phyloP scores from a whole-genome alignment of 495 filamentous ascomycete species.

The Rostrohypoxylon terebratum region DNA sequence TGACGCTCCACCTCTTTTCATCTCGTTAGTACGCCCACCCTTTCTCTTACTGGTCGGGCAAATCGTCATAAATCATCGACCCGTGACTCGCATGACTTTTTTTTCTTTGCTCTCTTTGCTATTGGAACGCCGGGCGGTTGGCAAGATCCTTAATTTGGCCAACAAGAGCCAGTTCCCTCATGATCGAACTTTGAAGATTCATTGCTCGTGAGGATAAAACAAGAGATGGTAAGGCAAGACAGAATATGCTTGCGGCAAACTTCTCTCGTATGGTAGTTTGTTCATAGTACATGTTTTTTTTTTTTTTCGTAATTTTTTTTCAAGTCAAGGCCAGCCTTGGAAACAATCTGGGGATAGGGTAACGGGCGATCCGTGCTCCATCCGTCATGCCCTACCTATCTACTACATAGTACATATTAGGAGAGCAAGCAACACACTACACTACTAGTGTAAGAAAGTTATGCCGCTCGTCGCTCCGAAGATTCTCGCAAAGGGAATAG shows the following conservation, averaged over 20 bases:
- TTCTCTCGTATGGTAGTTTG: not conserved
- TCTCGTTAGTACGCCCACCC: slow-evolving; percentile 43
- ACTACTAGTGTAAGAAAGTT: not conserved
- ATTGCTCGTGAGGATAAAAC: not conserved
- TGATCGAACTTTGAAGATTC: slow-evolving; percentile 36
- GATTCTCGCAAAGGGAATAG: slow-evolving; percentile 26
- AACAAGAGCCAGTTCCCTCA: slow-evolving; percentile 27
- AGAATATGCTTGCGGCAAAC: slow-evolving; percentile 18
- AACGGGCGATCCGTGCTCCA: slow-evolving; percentile 27
- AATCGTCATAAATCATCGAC: slow-evolving; percentile 54
- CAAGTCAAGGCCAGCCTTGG: slow-evolving; percentile 19
- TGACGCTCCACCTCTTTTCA: slow-evolving; percentile 46
- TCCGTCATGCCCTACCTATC: not conserved
- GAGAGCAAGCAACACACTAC: not conserved
- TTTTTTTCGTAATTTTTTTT: slow-evolving; percentile 8
- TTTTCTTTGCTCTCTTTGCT: slow-evolving; percentile 44
- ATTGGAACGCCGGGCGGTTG: slow-evolving; percentile 44
- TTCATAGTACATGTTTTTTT: slow-evolving; percentile 11
- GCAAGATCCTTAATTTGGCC: slow-evolving; percentile 46
- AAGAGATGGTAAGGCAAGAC: not conserved
- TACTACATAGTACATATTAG: not conserved
- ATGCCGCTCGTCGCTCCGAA: slow-evolving; percentile 7
- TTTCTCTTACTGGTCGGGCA: slow-evolving; percentile 44
- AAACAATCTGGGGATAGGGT: slow-evolving; percentile 22
- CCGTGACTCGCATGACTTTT: slow-evolving; percentile 57